Evolutionary conservation across 805 yeast species (phyloP).

Genomic region (Metschnikowia baotianmanensis): DNA sequence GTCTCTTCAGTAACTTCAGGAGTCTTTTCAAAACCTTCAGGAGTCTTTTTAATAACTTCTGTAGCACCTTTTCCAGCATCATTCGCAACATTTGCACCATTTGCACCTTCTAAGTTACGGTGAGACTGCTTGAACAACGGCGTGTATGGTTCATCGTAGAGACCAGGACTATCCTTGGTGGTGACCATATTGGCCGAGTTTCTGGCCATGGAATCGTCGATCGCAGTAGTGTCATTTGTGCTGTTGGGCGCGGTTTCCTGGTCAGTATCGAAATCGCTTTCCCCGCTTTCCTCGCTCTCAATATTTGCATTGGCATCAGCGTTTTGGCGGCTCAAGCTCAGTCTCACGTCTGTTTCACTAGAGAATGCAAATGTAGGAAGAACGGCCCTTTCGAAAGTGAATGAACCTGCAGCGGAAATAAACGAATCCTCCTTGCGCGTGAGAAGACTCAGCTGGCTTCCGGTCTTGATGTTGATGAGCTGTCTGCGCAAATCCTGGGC

Average conservation of each 20-base stretch:
- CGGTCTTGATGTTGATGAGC: constrained; percentile 32
- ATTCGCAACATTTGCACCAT: too few relatives aligned
- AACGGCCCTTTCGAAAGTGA: not conserved
- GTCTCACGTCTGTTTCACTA: not conserved
- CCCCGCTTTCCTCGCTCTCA: constrained; percentile 1
- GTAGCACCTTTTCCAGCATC: too few relatives aligned
- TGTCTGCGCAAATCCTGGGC: constrained; percentile 40
- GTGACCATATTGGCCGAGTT: too few relatives aligned
- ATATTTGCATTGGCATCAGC: too few relatives aligned
- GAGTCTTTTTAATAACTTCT: too few relatives aligned
- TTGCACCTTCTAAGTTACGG: too few relatives aligned
- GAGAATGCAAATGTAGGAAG: constrained; percentile 12
- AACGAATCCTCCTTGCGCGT: constrained; percentile 12
- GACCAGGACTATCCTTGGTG: not conserved
- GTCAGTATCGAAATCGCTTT: constrained; percentile 8
- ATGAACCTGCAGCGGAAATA: constrained; percentile 4
- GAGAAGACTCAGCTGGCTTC: constrained; percentile 13
- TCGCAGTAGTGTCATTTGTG: not conserved
- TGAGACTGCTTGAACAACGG: constrained; percentile 6
- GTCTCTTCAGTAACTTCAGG: constrained; percentile 9
- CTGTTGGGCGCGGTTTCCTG: constrained; percentile 7
- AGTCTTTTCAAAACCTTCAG: too few relatives aligned
- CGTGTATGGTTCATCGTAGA: constrained; percentile 9
- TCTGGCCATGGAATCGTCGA: not conserved
- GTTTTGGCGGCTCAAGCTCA: too few relatives aligned